A percentile compares a stretch with the other conserved stretches of the same genome.
Conservation (phyloP, 139 green algal genomes). For the Monoraphidium neglectum region DNA sequence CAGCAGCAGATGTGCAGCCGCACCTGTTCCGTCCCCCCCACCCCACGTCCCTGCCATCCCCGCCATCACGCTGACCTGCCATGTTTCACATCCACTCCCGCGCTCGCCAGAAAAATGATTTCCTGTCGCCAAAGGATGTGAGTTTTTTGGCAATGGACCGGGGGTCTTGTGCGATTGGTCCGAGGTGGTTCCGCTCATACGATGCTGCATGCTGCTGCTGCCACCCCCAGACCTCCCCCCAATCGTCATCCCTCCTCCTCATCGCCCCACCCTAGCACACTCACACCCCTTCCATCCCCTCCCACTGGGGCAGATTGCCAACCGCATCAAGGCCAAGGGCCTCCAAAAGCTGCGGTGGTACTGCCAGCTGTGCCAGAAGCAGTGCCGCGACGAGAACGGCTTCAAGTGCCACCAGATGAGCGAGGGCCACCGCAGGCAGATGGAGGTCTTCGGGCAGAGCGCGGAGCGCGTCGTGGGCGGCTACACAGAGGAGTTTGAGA, state of each 20-base stretch:
- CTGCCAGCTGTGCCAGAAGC: conserved; percentile 98
- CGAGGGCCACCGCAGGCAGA: conserved; percentile 82
- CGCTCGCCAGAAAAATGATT: conserved; percentile 80
- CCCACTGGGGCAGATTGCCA: conserved; percentile 77
- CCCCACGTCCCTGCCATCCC: too few relatives aligned
- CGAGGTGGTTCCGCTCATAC: background rate
- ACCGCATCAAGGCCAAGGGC: conserved; percentile 96
- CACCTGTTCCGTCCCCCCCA: too few relatives aligned
- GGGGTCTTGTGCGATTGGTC: background rate
- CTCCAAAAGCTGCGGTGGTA: conserved; percentile 96
- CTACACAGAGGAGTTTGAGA: conserved; percentile 92
- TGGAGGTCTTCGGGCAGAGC: conserved; percentile 91
- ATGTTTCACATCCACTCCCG: too few relatives aligned
- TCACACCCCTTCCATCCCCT: too few relatives aligned
- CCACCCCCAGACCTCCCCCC: background rate
- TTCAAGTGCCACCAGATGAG: conserved; percentile 96
- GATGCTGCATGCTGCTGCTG: background rate
- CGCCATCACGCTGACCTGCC: too few relatives aligned
- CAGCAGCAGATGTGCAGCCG: too few relatives aligned
- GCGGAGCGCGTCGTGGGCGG: conserved; percentile 75
- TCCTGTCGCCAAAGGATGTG: conserved; percentile 89
- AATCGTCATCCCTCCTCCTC: background rate
- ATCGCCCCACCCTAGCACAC: background rate
- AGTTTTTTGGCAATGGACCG: background rate
- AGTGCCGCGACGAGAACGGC: conserved; percentile 98